These are phyloP conservation scores for Mallotus japonicus DNA, from an alignment of 441 rosid genomes.

Conservation along the genomic window DNA sequence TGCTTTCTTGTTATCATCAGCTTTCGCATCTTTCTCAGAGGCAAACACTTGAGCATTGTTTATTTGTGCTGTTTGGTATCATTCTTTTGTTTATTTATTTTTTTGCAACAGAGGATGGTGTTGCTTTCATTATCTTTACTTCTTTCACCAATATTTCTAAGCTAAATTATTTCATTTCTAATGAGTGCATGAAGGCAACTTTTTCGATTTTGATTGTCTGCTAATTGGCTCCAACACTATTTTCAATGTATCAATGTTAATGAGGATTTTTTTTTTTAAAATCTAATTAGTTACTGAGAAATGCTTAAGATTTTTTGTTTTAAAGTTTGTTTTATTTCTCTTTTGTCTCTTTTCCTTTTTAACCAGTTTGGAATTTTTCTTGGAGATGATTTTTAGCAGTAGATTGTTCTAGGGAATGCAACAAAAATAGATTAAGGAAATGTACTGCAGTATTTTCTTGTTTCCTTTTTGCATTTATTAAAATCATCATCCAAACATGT, in stretches of 20 bases:
- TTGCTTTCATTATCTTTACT: neutral
- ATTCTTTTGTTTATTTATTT: too few relatives aligned
- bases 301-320: neutral
- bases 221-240: neutral
- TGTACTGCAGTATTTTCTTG: neutral
- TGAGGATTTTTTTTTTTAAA: neutral
- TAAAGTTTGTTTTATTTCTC: neutral
- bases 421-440: neutral
- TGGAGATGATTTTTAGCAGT: slow-evolving; percentile 79
- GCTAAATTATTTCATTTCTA: neutral
- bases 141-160: too few relatives aligned
- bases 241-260: neutral
- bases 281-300: neutral
- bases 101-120: neutral
- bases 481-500: neutral
- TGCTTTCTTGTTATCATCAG: neutral
- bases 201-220: neutral
- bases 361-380: neutral
- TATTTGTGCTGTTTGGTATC: too few relatives aligned
- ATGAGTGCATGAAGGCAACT: neutral
- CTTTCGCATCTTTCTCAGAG: neutral
- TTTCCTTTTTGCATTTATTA: neutral
- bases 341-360: neutral
- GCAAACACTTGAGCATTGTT: neutral
- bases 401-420: slow-evolving; percentile 27